A percentile compares a stretch with the other conserved stretches of the same genome.
Evolutionary conservation across 78 protist genomes (phyloP).

Genomic region (Chrysochromulina tobinii): DNA sequence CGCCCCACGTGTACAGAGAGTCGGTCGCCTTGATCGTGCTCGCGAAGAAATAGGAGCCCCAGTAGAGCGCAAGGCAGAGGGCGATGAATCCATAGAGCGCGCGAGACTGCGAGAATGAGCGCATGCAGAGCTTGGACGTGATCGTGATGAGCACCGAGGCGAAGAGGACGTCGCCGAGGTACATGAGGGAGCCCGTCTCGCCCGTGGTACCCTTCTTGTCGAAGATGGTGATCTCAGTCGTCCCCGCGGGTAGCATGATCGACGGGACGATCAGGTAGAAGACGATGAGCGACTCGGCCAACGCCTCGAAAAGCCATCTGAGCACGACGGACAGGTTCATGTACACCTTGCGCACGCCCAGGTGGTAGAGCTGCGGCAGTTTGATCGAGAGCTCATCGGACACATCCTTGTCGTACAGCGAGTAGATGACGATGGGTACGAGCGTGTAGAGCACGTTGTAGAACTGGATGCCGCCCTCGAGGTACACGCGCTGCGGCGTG

Average conservation of each 20-base stretch:
- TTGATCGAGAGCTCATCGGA: background rate
- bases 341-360: background rate
- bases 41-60: background rate
- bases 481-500: constrained; percentile 67
- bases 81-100: background rate
- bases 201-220: too few species aligned
- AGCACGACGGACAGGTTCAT: constrained; percentile 37
- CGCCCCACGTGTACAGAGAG: background rate
- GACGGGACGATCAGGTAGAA: background rate
- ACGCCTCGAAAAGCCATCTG: background rate
- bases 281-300: background rate
- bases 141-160: background rate
- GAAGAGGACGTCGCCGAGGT: too few species aligned
- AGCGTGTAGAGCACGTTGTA: constrained; percentile 25
- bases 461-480: background rate
- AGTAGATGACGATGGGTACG: constrained; percentile 11
- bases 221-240: too few species aligned
- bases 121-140: background rate
- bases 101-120: background rate
- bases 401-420: constrained; percentile 49
- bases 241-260: background rate
- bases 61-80: background rate
- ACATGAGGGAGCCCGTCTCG: too few species aligned
- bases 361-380: constrained; percentile 34
- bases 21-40: background rate